These are phyloP conservation scores for Eucalyptus rudis DNA, from an alignment of 345 rosid species.

Conservation along the genomic window DNA sequence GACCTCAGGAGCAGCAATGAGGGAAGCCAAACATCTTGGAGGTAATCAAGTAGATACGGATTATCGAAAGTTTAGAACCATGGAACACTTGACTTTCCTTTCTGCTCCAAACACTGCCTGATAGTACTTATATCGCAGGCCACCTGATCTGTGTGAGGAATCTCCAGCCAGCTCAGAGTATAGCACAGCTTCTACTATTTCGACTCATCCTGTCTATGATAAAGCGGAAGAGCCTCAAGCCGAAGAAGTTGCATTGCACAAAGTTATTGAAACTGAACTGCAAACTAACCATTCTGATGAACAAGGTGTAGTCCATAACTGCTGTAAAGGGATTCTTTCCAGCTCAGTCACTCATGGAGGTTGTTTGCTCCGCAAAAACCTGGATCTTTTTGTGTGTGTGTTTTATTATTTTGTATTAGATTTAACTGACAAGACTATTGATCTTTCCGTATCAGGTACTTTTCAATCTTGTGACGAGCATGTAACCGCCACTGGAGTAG, in stretches of 20 bases:
- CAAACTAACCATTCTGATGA: slow-evolving; percentile 7
- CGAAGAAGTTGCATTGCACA: slow-evolving; percentile 8
- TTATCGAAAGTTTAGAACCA: not conserved
- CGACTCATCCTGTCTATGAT: slow-evolving; percentile 25
- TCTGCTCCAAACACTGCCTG: not conserved
- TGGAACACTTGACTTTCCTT: not conserved
- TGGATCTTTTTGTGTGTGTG: not conserved
- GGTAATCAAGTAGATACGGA: slow-evolving; percentile 21
- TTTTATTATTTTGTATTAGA: not conserved
- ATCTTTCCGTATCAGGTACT: slow-evolving; percentile 15
- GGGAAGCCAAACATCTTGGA: slow-evolving; percentile 64
- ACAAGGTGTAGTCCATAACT: not conserved
- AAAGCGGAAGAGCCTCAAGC: slow-evolving; percentile 26
- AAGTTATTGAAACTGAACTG: slow-evolving; percentile 15
- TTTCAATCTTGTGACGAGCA: slow-evolving; percentile 24
- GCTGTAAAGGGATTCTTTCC: slow-evolving; percentile 26
- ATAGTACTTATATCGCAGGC: slow-evolving; percentile 27
- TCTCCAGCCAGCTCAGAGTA: slow-evolving; percentile 86
- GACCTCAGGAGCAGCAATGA: slow-evolving; percentile 45
- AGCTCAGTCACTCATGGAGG: slow-evolving; percentile 33
- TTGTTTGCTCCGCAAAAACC: not conserved
- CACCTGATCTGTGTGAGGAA: slow-evolving; percentile 62
- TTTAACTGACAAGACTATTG: not conserved
- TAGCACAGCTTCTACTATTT: slow-evolving; percentile 71
- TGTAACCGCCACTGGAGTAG: slow-evolving; percentile 21